phyloP scores from a whole-genome alignment of 768 basidiomycete species.

The Mycena metata region DNA sequence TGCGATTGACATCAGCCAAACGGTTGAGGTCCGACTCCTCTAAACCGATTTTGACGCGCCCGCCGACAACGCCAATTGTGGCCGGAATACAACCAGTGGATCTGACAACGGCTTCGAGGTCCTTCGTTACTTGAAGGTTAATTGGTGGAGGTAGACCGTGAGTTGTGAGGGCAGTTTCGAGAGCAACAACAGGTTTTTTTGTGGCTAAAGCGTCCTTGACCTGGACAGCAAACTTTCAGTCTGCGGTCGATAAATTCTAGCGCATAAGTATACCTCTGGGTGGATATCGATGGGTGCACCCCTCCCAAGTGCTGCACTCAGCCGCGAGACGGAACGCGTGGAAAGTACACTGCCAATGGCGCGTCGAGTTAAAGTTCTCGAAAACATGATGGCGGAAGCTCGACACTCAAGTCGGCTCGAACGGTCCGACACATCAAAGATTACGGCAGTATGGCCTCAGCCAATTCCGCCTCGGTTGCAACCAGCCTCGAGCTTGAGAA shows the following conservation, averaged over 20 bases:
- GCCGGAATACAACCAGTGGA: constrained; percentile 87
- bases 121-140: constrained; percentile 78
- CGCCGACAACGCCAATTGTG: constrained; percentile 87
- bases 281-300: constrained; percentile 73
- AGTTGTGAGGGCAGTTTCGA: constrained; percentile 93
- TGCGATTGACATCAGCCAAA: constrained; percentile 67
- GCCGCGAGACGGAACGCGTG: constrained; percentile 18
- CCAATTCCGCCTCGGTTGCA: constrained; percentile 57
- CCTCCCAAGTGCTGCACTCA: constrained; percentile 10
- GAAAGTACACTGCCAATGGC: background rate
- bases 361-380: constrained; percentile 4
- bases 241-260: background rate
- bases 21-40: constrained; percentile 71
- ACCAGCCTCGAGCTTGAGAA: constrained; percentile 56
- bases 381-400: no score
- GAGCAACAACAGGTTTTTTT: constrained; percentile 82
- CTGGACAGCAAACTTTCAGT: background rate
- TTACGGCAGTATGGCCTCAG: background rate
- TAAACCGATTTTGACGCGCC: constrained; percentile 90
- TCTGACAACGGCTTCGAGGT: constrained; percentile 82
- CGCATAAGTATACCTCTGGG: constrained; percentile 63
- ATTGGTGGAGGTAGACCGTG: constrained; percentile 91
- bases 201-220: constrained; percentile 82
- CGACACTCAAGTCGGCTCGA: no score
- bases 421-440: no score